Evolutionary conservation across 495 filamentous ascomycete genomes (phyloP), one percentile per base, ranked within the genome.

Genomic region (Thermothielavioides terrestris): DNA sequence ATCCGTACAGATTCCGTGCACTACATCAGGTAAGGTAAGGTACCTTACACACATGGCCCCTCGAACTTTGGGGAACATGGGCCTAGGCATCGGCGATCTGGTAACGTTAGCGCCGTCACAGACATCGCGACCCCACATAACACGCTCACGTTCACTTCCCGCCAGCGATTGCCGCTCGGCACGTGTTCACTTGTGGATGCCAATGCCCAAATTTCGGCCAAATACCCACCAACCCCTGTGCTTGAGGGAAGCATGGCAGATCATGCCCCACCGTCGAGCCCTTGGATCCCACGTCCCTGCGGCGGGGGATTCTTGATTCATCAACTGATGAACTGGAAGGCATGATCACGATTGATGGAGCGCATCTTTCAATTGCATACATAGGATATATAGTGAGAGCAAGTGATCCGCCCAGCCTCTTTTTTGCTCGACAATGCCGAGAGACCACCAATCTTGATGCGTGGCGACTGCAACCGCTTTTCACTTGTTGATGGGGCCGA

Each of bases 121-220:
- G 23, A 38, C 25, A 39, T 39, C 34, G 17, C 45, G 17, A 36
- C 44, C 22, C 32, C 32, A 48, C 45, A 28, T 11, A 27, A 30
- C 45, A 38, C 35, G 35, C 44, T 36, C 43, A 36, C 23, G 26
- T 46, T 35, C 30, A 30, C 20, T 47, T 21, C 23, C 21, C 31
- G 23, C 25, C 45, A 25, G 21, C 31, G 17, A 47, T 38, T 47
- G 44, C 34, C 23, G 34, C 35, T 28, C 23, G 35, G 45, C 45
- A 48, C 45, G 45, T 48, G 45, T 48, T 26, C n/a, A n/a, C 23
- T 39, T 11, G 25, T 22, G 20, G 14, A n/a, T 38, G 32, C 27
- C 40, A 45, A 35, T 34, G 40, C 40, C 39, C 40, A 45, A 46
- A 48, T 48, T 14, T 48, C 45, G 45, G 45, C 45, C 45, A 48